A percentile compares a stretch with the other conserved stretches of the same genome.
Evolutionary conservation across 371 early-diverging fungal genomes (phyloP).

Genomic region (Mortierella sp.): DNA sequence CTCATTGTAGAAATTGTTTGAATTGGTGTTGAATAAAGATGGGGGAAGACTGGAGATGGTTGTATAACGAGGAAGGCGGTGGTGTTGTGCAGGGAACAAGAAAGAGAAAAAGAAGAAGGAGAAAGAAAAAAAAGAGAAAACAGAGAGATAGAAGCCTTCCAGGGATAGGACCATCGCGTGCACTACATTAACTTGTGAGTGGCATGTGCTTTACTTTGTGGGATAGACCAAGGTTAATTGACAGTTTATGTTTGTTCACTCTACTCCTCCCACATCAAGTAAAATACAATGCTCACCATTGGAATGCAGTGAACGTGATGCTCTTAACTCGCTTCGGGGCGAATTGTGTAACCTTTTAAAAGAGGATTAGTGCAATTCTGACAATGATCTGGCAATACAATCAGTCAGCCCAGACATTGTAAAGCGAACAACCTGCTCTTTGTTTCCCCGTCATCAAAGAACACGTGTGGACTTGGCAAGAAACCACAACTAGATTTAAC

Average conservation of each 20-base stretch:
- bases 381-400: not conserved
- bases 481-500: no score
- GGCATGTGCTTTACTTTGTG: not conserved
- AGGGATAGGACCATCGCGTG: not conserved
- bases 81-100: not conserved
- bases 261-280: not conserved
- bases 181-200: conserved; percentile 1
- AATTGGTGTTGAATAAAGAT: not conserved
- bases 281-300: not conserved
- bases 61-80: not conserved
- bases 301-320: conserved; percentile 2
- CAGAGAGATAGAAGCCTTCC: not conserved
- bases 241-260: not conserved
- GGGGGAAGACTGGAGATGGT: not conserved
- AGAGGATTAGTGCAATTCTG: not conserved
- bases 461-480: no score
- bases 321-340: conserved; percentile 10
- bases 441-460: not conserved
- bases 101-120: not conserved
- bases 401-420: not conserved
- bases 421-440: not conserved
- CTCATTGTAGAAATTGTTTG: conserved; percentile 15
- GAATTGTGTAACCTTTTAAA: conserved; percentile 2
- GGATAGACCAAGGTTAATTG: not conserved
- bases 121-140: not conserved